These are phyloP conservation scores for Yamadazyma triangularis DNA, from an alignment of 1,139 yeast species.

Conservation along the genomic window DNA sequence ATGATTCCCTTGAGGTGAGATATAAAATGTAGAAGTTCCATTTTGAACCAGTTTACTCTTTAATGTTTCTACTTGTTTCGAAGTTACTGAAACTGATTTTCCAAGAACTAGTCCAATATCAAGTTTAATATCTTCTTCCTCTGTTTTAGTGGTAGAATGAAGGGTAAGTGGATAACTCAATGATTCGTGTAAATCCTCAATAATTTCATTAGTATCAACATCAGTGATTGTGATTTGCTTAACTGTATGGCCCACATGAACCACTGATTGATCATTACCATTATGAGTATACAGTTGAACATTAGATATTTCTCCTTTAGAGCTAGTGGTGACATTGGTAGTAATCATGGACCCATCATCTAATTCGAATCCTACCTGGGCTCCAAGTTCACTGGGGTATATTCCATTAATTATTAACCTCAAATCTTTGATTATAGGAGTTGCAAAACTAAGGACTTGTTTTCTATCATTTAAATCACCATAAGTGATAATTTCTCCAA, in stretches of 20 bases:
- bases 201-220: conserved; percentile 5
- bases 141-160: conserved; percentile 1
- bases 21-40: conserved; percentile 46
- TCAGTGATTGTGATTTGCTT: conserved; percentile 12
- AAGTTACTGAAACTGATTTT: conserved; percentile 13
- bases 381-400: conserved; percentile 4
- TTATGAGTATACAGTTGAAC: conserved; percentile 23
- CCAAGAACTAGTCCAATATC: conserved; percentile 16
- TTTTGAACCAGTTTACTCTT: conserved; percentile 19
- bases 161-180: conserved; percentile 22
- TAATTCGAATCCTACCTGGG: conserved; percentile 30
- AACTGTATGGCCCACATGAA: conserved; percentile 21
- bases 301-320: conserved; percentile 23
- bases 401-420: conserved; percentile 33
- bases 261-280: conserved; percentile 31
- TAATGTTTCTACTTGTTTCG: neutral
- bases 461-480: conserved; percentile 15
- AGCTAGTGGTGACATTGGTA: conserved; percentile 16
- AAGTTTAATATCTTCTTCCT: conserved; percentile 4
- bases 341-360: conserved; percentile 31
- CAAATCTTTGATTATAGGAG: conserved; percentile 11
- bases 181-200: neutral
- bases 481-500: conserved; percentile 35
- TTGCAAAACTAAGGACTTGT: conserved; percentile 10
- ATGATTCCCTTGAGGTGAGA: conserved; percentile 46